Conservation (phyloP, 2,329 filamentous ascomycete species). For the Trichoderma asperellum region DNA sequence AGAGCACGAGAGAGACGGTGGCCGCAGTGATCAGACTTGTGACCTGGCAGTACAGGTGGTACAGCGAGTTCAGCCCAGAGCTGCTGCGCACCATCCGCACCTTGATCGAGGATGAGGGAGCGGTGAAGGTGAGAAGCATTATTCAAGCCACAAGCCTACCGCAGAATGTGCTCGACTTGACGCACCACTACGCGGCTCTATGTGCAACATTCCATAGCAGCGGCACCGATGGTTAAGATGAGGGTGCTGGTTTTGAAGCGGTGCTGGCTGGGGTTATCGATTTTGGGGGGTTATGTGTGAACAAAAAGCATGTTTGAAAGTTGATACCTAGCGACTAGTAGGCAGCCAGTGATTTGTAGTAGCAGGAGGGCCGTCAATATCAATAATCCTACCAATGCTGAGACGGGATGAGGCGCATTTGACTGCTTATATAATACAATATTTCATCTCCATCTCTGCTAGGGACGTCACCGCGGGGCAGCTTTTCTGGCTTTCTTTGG, state of each 20-base stretch:
- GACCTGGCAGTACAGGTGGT: conserved; percentile 99
- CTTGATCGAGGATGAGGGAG: conserved; percentile 95
- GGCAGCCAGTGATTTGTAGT: not conserved
- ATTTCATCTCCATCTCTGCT: not conserved
- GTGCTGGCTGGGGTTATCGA: conserved; percentile 2
- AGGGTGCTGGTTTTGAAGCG: not conserved
- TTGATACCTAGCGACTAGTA: conserved; percentile 14
- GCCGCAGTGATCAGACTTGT: conserved; percentile 87
- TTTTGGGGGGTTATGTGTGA: not conserved
- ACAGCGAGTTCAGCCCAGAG: conserved; percentile 96
- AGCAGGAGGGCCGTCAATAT: not conserved
- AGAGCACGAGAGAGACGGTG: conserved; percentile 79
- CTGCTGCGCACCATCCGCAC: conserved; percentile 86
- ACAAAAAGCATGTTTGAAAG: not conserved
- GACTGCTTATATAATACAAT: conserved; percentile 15
- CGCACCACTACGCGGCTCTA: conserved; percentile 92
- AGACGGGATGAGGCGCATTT: not conserved
- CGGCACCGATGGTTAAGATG: conserved; percentile 75
- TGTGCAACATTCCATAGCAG: conserved; percentile 95
- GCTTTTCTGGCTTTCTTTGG: conserved; percentile 14
- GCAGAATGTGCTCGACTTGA: conserved; percentile 89
- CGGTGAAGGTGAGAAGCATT: conserved; percentile 95
- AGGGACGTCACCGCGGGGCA: conserved; percentile 27
- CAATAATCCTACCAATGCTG: not conserved
- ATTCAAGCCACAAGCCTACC: conserved; percentile 94